phyloP scores from a whole-genome alignment of 2,329 filamentous ascomycete species.

The Ambrosiella beaveri region DNA sequence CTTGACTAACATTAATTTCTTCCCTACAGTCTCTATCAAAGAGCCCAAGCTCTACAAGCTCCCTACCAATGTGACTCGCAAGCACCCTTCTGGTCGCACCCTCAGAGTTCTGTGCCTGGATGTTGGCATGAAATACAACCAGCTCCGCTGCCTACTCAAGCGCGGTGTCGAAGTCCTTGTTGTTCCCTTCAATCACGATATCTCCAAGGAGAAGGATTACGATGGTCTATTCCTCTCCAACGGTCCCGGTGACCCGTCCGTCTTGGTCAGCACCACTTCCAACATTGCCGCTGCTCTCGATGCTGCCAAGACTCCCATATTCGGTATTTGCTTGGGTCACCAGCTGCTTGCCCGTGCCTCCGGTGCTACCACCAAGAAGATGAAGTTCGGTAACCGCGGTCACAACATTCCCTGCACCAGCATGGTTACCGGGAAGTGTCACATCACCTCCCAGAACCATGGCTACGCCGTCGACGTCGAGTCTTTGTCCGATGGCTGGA shows the following conservation, averaged over 20 bases:
- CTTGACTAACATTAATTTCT: conserved; percentile 16
- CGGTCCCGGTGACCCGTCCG: conserved; percentile 85
- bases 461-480: conserved; percentile 80
- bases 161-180: conserved; percentile 88
- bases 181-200: conserved; percentile 91
- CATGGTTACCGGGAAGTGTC: conserved; percentile 86
- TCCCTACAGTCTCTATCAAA: conserved; percentile 65
- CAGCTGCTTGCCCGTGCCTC: conserved; percentile 80
- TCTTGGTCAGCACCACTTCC: conserved; percentile 61
- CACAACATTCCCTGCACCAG: conserved; percentile 98
- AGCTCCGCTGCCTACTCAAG: conserved; percentile 79
- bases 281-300: conserved; percentile 62
- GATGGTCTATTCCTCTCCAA: conserved; percentile 97
- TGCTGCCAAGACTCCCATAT: conserved; percentile 70
- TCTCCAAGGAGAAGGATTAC: conserved; percentile 63
- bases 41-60: conserved; percentile 74
- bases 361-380: conserved; percentile 74
- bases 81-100: conserved; percentile 73
- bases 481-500: conserved; percentile 63
- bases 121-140: conserved; percentile 97
- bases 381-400: conserved; percentile 98
- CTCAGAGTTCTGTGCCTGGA: conserved; percentile 85
- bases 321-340: conserved; percentile 91
- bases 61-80: conserved; percentile 49
- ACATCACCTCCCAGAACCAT: conserved; percentile 98